phyloP scores from a whole-genome alignment of 169 alveolate species.

The Sarcocystis neurona region DNA sequence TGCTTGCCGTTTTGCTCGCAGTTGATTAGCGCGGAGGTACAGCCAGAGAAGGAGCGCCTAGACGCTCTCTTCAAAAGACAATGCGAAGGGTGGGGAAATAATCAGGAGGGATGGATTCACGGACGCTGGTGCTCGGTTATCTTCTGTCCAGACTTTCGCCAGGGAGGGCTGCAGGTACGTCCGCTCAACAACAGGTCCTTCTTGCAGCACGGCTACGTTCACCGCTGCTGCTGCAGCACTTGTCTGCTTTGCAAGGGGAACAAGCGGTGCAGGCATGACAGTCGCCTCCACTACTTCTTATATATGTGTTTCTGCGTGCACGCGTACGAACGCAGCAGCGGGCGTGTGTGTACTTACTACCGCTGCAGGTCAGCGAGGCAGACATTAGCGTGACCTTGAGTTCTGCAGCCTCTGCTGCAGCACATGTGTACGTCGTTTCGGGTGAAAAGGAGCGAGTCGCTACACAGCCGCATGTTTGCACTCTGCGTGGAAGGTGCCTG shows the following conservation, averaged over 20 bases:
- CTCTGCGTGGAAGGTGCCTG: too few species aligned
- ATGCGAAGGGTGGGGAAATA: conserved; percentile 72
- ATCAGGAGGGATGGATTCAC: conserved; percentile 77
- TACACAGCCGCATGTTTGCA: too few species aligned
- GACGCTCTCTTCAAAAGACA: conserved; percentile 70
- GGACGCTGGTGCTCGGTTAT: conserved; percentile 75
- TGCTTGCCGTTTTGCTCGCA: too few species aligned
- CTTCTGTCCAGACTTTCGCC: conserved; percentile 74
- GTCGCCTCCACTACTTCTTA: too few species aligned
- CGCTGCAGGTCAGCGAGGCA: too few species aligned
- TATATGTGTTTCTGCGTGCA: too few species aligned
- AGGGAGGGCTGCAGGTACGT: conserved; percentile 69
- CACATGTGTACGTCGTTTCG: too few species aligned
- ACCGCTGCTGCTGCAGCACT: conserved; percentile 69
- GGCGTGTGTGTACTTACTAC: too few species aligned
- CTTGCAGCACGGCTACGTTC: conserved; percentile 64
- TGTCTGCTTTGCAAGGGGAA: conserved; percentile 73
- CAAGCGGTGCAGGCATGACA: background rate
- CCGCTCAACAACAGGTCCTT: conserved; percentile 52
- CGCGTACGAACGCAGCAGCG: too few species aligned
- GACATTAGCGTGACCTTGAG: too few species aligned
- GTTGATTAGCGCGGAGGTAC: conserved; percentile 70
- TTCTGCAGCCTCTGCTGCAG: too few species aligned
- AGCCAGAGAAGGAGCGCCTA: conserved; percentile 64
- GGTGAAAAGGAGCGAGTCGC: too few species aligned